These are phyloP conservation scores for Massospora cicadina DNA, from an alignment of 371 early-diverging fungal genomes.

Conservation along the genomic window DNA sequence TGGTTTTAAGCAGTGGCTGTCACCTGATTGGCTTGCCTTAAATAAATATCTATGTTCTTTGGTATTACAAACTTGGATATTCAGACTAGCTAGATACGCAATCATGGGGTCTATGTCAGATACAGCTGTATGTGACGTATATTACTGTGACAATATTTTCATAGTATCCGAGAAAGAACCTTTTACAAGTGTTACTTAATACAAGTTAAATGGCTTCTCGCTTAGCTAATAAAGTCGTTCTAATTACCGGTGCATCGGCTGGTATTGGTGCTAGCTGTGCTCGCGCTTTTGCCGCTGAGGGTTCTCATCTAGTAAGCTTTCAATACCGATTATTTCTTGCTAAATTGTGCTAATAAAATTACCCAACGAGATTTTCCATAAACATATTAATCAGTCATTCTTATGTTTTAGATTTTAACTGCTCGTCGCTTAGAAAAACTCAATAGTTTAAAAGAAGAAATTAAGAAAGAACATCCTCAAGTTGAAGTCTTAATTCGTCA, in stretches of 20 bases:
- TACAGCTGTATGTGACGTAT: too few relatives aligned
- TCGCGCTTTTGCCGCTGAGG: conserved; percentile 63
- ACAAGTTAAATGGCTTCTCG: background rate
- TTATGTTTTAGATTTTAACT: conserved; percentile 32
- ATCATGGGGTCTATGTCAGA: too few relatives aligned
- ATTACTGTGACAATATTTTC: too few relatives aligned
- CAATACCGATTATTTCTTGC: background rate
- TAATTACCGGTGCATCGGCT: conserved; percentile 73
- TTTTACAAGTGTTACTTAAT: too few relatives aligned
- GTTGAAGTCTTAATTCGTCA: conserved; percentile 36
- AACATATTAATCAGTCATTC: too few relatives aligned
- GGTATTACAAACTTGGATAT: too few relatives aligned
- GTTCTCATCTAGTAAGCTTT: conserved; percentile 43
- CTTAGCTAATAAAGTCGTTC: conserved; percentile 6
- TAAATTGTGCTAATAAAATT: background rate
- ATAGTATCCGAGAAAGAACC: too few relatives aligned
- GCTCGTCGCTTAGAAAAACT: conserved; percentile 64
- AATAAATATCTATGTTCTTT: too few relatives aligned
- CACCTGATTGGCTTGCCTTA: too few relatives aligned
- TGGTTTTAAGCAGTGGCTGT: too few relatives aligned
- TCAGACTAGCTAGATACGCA: too few relatives aligned
- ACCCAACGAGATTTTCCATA: too few relatives aligned
- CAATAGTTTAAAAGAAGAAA: conserved; percentile 28
- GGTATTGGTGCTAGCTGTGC: conserved; percentile 83
- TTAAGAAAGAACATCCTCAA: conserved; percentile 27